Evolutionary conservation across 805 yeast species (phyloP).

Genomic region (Metschnikowia orientalis): DNA sequence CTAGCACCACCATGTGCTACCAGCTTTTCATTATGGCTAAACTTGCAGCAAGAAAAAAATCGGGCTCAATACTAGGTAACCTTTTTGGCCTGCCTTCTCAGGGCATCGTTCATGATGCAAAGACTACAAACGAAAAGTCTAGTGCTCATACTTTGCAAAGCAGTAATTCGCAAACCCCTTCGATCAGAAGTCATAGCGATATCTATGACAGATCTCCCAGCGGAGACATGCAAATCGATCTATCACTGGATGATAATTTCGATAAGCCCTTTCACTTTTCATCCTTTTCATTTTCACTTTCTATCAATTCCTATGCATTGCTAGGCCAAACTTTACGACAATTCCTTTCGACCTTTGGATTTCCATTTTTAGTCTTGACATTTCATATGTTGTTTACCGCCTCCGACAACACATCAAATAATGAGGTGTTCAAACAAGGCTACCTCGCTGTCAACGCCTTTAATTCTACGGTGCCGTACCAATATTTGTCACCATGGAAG

Average conservation of each 20-base stretch:
- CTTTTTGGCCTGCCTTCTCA: conserved; percentile 3
- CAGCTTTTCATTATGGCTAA: conserved; percentile 21
- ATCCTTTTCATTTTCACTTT: conserved; percentile 4
- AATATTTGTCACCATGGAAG: conserved; percentile 17
- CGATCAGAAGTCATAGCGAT: background rate
- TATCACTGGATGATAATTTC: background rate
- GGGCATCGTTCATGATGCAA: background rate
- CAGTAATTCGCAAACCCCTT: too few species aligned
- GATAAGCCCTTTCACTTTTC: too few species aligned
- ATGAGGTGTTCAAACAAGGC: conserved; percentile 13
- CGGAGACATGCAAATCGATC: background rate
- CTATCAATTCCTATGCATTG: conserved; percentile 16
- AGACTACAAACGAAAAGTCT: background rate
- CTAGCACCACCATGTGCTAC: conserved; percentile 21
- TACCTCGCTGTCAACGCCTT: conserved; percentile 23
- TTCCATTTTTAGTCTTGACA: conserved; percentile 43
- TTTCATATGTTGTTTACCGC: conserved; percentile 29
- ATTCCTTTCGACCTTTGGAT: conserved; percentile 33
- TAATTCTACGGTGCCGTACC: conserved; percentile 23
- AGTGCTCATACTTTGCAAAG: background rate
- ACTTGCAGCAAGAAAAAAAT: conserved; percentile 3
- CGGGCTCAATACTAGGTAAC: conserved; percentile 6
- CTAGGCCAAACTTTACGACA: conserved; percentile 32
- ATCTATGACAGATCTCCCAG: background rate
- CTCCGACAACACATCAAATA: conserved; percentile 12